Percentiles rank a stretch among this genome's conserved stretches.
phyloP scores from a whole-genome alignment of 1,139 yeast species.

The Taphrina sp. region DNA sequence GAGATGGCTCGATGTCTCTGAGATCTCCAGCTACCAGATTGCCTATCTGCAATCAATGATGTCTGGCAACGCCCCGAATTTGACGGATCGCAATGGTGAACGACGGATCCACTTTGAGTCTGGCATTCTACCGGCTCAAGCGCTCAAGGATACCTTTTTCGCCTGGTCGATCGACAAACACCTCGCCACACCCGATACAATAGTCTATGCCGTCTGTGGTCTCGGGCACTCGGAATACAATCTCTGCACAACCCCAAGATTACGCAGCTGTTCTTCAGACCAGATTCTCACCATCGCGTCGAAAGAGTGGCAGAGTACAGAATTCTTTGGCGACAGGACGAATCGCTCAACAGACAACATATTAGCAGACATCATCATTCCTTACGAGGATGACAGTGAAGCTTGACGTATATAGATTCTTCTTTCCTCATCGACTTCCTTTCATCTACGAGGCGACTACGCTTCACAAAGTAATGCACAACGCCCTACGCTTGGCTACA shows the following conservation, averaged over 20 bases:
- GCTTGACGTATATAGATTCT: no score
- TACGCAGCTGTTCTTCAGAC: neutral
- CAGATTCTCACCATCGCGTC: neutral
- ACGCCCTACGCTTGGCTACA: no score
- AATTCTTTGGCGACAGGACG: neutral
- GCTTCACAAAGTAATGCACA: no score
- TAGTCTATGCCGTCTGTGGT: conserved; percentile 12
- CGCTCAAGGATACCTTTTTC: conserved; percentile 17
- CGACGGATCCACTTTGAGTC: neutral
- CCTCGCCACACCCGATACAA: neutral
- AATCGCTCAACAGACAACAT: neutral
- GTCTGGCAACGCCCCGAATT: conserved; percentile 9
- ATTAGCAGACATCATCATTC: conserved; percentile 6
- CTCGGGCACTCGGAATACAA: conserved; percentile 12
- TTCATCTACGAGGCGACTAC: no score
- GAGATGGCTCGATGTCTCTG: conserved; percentile 1
- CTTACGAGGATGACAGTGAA: conserved; percentile 5
- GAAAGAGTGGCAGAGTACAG: conserved; percentile 7
- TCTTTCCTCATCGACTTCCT: no score
- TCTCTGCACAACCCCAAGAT: conserved; percentile 2
- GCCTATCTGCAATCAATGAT: conserved; percentile 19
- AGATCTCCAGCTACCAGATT: conserved; percentile 8
- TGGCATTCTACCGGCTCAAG: conserved; percentile 14
- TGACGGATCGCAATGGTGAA: neutral
- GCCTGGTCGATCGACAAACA: conserved; percentile 19